Conservation (phyloP, 1,284 basidiomycete genomes). For the Cutaneotrichosporon spelunceum region DNA sequence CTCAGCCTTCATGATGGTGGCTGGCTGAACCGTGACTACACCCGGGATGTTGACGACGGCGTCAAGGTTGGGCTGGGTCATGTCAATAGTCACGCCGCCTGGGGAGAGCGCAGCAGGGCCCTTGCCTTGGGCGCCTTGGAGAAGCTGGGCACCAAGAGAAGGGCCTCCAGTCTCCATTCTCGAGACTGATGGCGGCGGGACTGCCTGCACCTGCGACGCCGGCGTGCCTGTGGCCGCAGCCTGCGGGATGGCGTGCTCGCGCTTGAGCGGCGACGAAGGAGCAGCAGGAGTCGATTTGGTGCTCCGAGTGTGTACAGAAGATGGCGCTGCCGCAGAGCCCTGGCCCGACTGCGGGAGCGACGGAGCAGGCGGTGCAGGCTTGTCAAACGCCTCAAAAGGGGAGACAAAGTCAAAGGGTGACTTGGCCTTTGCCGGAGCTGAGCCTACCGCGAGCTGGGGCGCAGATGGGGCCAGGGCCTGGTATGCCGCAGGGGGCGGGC, state of each 20-base stretch:
- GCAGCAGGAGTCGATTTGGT: constrained; percentile 2
- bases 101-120: constrained; percentile 26
- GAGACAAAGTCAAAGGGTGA: constrained; percentile 47
- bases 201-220: neutral
- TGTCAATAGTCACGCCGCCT: constrained; percentile 30
- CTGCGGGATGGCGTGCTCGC: neutral
- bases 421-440: constrained; percentile 25
- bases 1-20: constrained; percentile 36
- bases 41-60: constrained; percentile 27
- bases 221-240: constrained; percentile 10
- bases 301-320: neutral
- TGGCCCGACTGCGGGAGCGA: neutral
- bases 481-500: neutral
- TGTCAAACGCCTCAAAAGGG: constrained; percentile 45
- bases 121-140: constrained; percentile 16
- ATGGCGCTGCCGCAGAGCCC: neutral
- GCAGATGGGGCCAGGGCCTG: neutral
- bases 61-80: constrained; percentile 35
- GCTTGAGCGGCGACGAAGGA: constrained; percentile 1
- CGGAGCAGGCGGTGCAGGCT: neutral
- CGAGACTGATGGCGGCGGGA: neutral
- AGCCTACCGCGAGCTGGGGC: neutral
- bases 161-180: constrained; percentile 16
- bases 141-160: constrained; percentile 24
- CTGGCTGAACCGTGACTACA: constrained; percentile 31